A percentile compares a stretch with the other conserved stretches of the same genome.
phyloP scores from a whole-genome alignment of 441 rosid genomes.

The Aleurites moluccanus region DNA sequence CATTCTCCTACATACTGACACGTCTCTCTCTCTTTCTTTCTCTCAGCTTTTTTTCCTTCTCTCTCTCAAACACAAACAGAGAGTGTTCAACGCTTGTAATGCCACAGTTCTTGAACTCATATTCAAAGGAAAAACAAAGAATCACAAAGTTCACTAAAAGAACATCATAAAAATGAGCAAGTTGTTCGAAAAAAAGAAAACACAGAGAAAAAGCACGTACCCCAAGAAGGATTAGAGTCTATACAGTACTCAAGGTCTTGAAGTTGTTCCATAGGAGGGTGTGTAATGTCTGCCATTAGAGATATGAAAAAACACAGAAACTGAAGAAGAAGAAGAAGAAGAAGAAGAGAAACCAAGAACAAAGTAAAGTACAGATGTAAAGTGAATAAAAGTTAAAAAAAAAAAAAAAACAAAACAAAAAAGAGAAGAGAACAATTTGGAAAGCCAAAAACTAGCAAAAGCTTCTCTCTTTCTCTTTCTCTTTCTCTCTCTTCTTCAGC shows the following conservation, averaged over 20 bases:
- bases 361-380: slow-evolving; percentile 53
- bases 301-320: background rate
- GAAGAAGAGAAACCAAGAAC: slow-evolving; percentile 23
- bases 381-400: slow-evolving; percentile 35
- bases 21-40: background rate
- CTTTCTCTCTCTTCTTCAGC: background rate
- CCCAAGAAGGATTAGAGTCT: slow-evolving; percentile 99
- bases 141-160: background rate
- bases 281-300: slow-evolving; percentile 76
- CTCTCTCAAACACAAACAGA: background rate
- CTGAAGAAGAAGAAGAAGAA: slow-evolving; percentile 10
- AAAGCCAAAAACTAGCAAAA: slow-evolving; percentile 24
- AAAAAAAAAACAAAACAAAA: background rate
- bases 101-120: slow-evolving; percentile 8
- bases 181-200: background rate
- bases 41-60: background rate
- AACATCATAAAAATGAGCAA: background rate
- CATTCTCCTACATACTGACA: background rate
- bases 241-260: slow-evolving; percentile 97
- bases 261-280: slow-evolving; percentile 97
- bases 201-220: slow-evolving; percentile 33
- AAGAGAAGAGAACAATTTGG: slow-evolving; percentile 34
- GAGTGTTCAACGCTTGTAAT: background rate
- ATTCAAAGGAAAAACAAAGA: background rate
- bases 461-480: too few relatives aligned